Evolutionary conservation across 169 alveolate species (phyloP), one percentile per base, ranked within the genome.

Genomic region (Plasmodium gaboni): DNA sequence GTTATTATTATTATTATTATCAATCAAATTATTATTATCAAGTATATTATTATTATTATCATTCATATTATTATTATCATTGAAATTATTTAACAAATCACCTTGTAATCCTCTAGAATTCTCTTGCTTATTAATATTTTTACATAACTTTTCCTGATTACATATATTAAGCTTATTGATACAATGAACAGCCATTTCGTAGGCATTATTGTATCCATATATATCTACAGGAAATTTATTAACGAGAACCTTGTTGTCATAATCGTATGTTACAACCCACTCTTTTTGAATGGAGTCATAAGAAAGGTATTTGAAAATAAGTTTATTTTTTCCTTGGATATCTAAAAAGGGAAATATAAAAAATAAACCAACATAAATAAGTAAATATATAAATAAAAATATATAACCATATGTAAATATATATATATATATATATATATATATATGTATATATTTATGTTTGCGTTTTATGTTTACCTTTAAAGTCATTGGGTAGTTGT

Each of bases 161-260:
- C 91, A 83, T 26, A 83, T 61, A 15, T 67, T 68, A 28, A 83
- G 44, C 26, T 68, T 83, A 72, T 83, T 83, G 51, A 83, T 83
- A 72, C 91, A 83, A 24, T 83, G 91, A 8, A 83, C 91, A 22
- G 91, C 91, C 91, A 83, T 83, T 67, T 83, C 91, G 51, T 83
- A 83, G 13, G 91, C 91, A 61, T 83, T 83, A 42, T 83, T 83
- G 51, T 83, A 83, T 17, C 91, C 91, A 13, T 83, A 83, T 8
- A 83, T 68, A 17, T 83, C 91, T 17, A 83, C 83, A 1, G 91
- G 91, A 28, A 83, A 83, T 57, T 83, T 83, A n/a, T 83, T 83
- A 1, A 83, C 91, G 10, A 83, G 51, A 13, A 83, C 91, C 13
- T 83, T 83, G 55, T 69, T 83, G 55, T 83, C 91, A 48, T 83